These are phyloP conservation scores for Scheffersomyces insectosa DNA, from an alignment of 1,139 yeast genomes.

Conservation along the genomic window DNA sequence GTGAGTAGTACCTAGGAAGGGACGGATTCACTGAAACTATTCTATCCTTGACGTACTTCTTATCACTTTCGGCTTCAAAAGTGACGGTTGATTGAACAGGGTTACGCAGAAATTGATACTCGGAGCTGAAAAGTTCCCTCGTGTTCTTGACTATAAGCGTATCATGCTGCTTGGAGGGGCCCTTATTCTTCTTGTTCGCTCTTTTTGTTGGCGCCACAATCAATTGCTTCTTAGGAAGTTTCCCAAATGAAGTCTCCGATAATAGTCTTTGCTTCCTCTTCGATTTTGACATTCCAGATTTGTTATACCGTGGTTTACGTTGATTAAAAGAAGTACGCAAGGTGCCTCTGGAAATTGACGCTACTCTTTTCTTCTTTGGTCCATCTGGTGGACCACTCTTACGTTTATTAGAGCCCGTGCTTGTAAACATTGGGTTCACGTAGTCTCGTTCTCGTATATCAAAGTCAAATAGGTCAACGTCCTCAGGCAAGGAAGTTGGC, in stretches of 20 bases:
- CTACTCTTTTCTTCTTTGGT: not conserved
- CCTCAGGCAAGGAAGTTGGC: too few species aligned
- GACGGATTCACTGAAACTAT: not conserved
- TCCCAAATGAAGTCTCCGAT: slow-evolving; percentile 1
- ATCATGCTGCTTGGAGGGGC: not conserved
- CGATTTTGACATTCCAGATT: too few species aligned
- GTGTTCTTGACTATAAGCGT: not conserved
- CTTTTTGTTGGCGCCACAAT: not conserved
- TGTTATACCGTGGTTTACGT: too few species aligned
- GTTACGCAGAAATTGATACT: slow-evolving; percentile 26
- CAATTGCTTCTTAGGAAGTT: slow-evolving; percentile 7
- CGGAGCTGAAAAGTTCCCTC: slow-evolving; percentile 12
- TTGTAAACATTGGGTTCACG: slow-evolving; percentile 21
- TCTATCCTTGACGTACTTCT: slow-evolving; percentile 11
- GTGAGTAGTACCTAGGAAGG: not conserved
- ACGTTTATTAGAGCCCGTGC: too few species aligned
- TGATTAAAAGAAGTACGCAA: not conserved
- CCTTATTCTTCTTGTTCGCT: not conserved
- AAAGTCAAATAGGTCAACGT: slow-evolving; percentile 6
- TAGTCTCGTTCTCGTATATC: slow-evolving; percentile 19
- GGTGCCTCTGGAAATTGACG: slow-evolving; percentile 1
- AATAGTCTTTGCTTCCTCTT: not conserved
- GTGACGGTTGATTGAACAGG: slow-evolving; percentile 35
- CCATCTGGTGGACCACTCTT: not conserved
- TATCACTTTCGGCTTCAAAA: slow-evolving; percentile 39